Evolutionary conservation across 495 filamentous ascomycete genomes (phyloP).

Genomic region (Entonaema liquescens): DNA sequence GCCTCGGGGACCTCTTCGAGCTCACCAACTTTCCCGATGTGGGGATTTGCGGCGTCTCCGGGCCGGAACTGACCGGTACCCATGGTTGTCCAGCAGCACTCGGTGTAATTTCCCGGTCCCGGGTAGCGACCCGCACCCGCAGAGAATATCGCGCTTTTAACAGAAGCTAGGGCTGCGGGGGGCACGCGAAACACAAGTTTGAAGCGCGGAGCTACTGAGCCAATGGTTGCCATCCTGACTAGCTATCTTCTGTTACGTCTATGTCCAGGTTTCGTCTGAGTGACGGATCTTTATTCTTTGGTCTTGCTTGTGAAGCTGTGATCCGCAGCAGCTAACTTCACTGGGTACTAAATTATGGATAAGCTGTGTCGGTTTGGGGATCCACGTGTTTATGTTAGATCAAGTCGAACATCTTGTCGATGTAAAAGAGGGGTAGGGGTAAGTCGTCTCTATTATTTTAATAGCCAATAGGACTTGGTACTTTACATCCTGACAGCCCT

Average conservation of each 20-base stretch:
- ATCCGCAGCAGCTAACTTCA: background rate
- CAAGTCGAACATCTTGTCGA: slow-evolving; percentile 6
- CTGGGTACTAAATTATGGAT: background rate
- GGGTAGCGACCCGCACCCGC: slow-evolving; percentile 66
- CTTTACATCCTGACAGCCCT: background rate
- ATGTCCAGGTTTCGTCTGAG: background rate
- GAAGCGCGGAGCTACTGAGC: slow-evolving; percentile 44
- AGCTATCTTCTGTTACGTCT: slow-evolving; percentile 7
- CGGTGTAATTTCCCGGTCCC: slow-evolving; percentile 62
- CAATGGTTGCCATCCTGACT: slow-evolving; percentile 23
- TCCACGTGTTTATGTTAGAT: slow-evolving; percentile 10
- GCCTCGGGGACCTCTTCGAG: slow-evolving; percentile 60
- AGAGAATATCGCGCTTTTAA: slow-evolving; percentile 67
- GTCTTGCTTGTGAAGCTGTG: background rate
- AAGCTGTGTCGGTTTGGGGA: background rate
- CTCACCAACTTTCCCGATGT: slow-evolving; percentile 61
- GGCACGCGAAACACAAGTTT: slow-evolving; percentile 68
- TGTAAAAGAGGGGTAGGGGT: slow-evolving; percentile 16
- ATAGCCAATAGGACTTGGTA: background rate
- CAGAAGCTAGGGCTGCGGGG: slow-evolving; percentile 51
- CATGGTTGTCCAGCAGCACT: slow-evolving; percentile 63
- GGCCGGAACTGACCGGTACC: slow-evolving; percentile 71
- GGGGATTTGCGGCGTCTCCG: slow-evolving; percentile 60
- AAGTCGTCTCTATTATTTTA: background rate
- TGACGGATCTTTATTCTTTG: too few species aligned